Base-by-base conservation (phyloP, 371 early-diverging fungal species). In the Massospora cicadina region DNA sequence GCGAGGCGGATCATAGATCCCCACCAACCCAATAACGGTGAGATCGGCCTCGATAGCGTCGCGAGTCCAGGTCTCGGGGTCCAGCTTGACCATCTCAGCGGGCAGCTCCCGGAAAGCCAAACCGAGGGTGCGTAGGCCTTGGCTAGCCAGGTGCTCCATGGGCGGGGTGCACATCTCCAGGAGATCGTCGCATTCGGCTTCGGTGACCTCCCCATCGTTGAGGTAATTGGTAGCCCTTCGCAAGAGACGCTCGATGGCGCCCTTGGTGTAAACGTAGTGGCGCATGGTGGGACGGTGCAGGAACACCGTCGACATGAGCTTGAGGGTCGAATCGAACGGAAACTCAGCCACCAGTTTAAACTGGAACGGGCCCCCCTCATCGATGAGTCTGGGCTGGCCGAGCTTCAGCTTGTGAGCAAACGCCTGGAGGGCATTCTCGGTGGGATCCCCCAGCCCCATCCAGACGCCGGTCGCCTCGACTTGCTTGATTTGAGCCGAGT, bases 1-100 rank as follows among this genome's bases (percentile, higher is more conserved):
- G 21, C 89, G 87, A 29, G 95, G 93, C 26, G 95, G 95, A 70
- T 95, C 98, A 69, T 90, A 89, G 54, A 98, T 82, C 54, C 93
- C 95, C 57, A 91, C 89, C 12, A 96, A 76, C 0, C 96, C 96
- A 24, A 95, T 71, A 69, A 93, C 93, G 1, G 75, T 74, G 73
- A 96, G 80, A 30, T 88, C 75, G 54, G 71, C 69, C 70, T 95
- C 98, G 29, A 86, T 69, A 0, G 68, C 63, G 23, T 83, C 82
- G 62, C 84, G 82, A 23, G 65, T 17, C 65, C 68, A 31, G 33
- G 54, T 31, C 54, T 65, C 1, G 55, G 64, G 55, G 76, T 12
- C 31, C 29, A 25, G 2, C 27, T 65, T 33, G 33, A 24, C 62
- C 26, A 31, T 31, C 5, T 66, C 54, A 1, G 58, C 29, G 0